Evolutionary conservation across 1,284 basidiomycete species (phyloP), one percentile per base, ranked within the genome.

Genomic region (Irpex sp.): DNA sequence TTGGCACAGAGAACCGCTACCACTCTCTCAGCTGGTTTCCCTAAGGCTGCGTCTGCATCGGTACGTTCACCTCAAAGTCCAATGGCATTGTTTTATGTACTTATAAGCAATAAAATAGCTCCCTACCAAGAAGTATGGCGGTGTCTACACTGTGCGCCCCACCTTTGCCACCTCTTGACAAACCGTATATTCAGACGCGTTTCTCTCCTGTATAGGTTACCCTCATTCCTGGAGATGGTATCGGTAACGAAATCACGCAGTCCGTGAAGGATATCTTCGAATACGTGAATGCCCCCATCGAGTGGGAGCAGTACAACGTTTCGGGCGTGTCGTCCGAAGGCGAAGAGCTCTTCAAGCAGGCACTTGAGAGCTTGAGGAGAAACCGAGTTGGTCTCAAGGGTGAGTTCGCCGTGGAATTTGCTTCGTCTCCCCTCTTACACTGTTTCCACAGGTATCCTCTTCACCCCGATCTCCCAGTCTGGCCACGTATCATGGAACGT

Each of bases 401-500:
- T 96, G 71, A 66, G 82, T 76, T n/a, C 26, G 44, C 7, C 49
- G 38, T 57, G 21, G 19, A 57, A 36, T 58, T 9, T n/a, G 11
- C 11, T 55, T 38, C 34, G 2, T 52, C 54, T 40, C 21, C 38
- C 49, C 31, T 62, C 17, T 49, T 62, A 31, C 52, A 51, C 17
- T 60, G 31, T 57, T 64, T 36, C 55, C n/a, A 15, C 69, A 97
- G 95, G 97, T 73, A 98, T 99, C 72, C 92, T 99, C 67, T 98
- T 97, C 83, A 99, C 97, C 57, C 97, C 97, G 70, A 96, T 97
- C 74, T 97, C 96, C 63, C 92, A 94, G 75, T 89, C 89, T 44
- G 96, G 96, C 31, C 97, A 99, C 81, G 96, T 97, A 73, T 98
- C 96, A 66, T 99, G 97, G 97, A 99, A 99, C 78, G 97, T 99